These are phyloP conservation scores for Termitomyces bulborhizus DNA, from an alignment of 768 basidiomycete genomes.

Conservation along the genomic window DNA sequence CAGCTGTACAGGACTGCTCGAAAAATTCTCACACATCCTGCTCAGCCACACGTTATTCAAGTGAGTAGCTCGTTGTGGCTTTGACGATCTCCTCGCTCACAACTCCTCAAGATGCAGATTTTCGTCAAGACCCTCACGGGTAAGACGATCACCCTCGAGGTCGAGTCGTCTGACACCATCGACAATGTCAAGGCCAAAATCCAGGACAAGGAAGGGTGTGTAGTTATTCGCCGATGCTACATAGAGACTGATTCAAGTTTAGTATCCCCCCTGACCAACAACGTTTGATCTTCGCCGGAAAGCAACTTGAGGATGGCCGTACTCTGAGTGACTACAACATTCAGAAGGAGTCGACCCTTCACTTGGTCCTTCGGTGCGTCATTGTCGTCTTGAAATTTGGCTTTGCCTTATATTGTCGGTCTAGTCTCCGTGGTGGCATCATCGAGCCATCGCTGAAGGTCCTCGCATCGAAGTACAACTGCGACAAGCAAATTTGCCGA, in stretches of 20 bases:
- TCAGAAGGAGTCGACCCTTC: constrained; percentile 96
- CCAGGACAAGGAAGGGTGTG: constrained; percentile 51
- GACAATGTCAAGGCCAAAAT: constrained; percentile 87
- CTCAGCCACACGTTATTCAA: constrained; percentile 12
- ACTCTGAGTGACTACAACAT: constrained; percentile 97
- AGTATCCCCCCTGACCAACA: constrained; percentile 95
- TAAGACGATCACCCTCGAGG: constrained; percentile 98
- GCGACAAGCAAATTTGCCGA: constrained; percentile 99
- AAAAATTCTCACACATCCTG: constrained; percentile 13
- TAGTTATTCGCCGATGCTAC: not conserved
- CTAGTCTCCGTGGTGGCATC: constrained; percentile 92
- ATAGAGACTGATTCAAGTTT: not conserved
- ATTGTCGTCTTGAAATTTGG: not conserved
- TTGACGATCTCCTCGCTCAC: constrained; percentile 10
- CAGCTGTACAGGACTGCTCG: constrained; percentile 16
- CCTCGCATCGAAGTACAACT: constrained; percentile 96
- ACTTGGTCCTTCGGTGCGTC: constrained; percentile 88
- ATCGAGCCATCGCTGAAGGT: constrained; percentile 99
- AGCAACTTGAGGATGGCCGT: constrained; percentile 97
- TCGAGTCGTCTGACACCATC: constrained; percentile 94
- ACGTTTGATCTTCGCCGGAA: constrained; percentile 94
- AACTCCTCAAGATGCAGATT: constrained; percentile 38
- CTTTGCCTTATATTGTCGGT: not conserved
- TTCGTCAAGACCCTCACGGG: constrained; percentile 82
- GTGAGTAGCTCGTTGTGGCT: constrained; percentile 17